Evolutionary conservation across 495 filamentous ascomycete species (phyloP).

Genomic region (Mytilinidion resinicola): DNA sequence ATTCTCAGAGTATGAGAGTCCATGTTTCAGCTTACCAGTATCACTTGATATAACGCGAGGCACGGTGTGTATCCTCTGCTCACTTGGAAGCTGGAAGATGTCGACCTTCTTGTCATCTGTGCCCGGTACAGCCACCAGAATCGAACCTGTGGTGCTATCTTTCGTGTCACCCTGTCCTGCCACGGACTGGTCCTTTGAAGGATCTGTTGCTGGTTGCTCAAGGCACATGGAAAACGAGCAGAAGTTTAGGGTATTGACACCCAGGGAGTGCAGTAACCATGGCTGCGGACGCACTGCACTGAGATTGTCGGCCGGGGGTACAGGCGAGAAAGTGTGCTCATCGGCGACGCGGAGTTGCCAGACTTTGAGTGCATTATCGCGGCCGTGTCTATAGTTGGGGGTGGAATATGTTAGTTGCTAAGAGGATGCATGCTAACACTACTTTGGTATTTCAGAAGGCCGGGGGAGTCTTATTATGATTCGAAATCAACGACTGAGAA

Average conservation of each 20-base stretch:
- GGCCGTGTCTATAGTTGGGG: constrained; percentile 60
- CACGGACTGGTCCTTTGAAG: neutral
- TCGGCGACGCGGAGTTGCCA: constrained; percentile 66
- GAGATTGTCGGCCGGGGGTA: constrained; percentile 61
- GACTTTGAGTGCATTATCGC: constrained; percentile 79
- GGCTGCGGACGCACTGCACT: constrained; percentile 50
- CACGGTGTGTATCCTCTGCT: constrained; percentile 61
- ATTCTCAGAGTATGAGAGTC: neutral
- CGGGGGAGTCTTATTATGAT: neutral
- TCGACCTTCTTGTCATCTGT: constrained; percentile 53
- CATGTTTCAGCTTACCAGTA: constrained; percentile 13
- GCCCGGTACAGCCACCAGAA: constrained; percentile 33
- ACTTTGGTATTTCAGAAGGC: neutral
- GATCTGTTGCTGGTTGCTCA: constrained; percentile 4
- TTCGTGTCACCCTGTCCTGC: neutral
- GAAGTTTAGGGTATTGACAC: constrained; percentile 93
- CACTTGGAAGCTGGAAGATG: constrained; percentile 76
- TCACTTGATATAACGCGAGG: constrained; percentile 38
- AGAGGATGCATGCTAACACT: neutral
- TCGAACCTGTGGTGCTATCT: constrained; percentile 8
- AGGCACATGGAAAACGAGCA: constrained; percentile 73
- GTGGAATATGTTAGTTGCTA: neutral
- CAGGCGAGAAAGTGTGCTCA: constrained; percentile 57
- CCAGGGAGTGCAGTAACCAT: constrained; percentile 75
- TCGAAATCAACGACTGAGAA: neutral